Conservation (phyloP, 2,329 filamentous ascomycete species). For the Boeremia exigua region DNA sequence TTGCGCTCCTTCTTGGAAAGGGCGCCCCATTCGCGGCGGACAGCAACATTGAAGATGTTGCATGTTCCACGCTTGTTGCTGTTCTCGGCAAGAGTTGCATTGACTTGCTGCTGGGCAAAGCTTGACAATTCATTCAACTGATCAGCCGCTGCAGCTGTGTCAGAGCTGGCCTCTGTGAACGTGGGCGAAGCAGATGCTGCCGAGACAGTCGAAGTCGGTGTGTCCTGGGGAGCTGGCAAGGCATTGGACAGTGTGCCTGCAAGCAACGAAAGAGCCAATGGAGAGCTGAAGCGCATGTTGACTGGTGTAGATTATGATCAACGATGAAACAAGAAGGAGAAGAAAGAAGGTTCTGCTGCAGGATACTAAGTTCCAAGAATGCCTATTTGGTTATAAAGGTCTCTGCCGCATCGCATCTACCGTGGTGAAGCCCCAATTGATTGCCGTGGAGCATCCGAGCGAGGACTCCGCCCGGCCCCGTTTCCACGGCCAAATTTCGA, state of each 20-base stretch:
- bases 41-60: slow-evolving; percentile 31
- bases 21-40: slow-evolving; percentile 37
- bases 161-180: slow-evolving; percentile 24
- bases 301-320: not conserved
- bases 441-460: not conserved
- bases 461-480: not conserved
- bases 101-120: slow-evolving; percentile 28
- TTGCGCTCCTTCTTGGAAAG: slow-evolving; percentile 39
- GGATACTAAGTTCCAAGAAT: not conserved
- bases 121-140: slow-evolving; percentile 32
- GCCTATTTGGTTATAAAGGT: slow-evolving; percentile 7
- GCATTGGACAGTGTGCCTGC: slow-evolving; percentile 34
- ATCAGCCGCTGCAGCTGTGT: slow-evolving; percentile 30
- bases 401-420: not conserved
- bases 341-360: slow-evolving; percentile 8
- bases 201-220: slow-evolving; percentile 4
- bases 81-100: slow-evolving; percentile 20
- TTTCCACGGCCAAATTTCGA: not conserved
- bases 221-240: slow-evolving; percentile 30
- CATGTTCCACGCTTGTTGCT: slow-evolving; percentile 33
- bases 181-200: slow-evolving; percentile 15
- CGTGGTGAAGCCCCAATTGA: slow-evolving; percentile 2
- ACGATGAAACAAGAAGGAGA: not conserved
- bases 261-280: slow-evolving; percentile 30
- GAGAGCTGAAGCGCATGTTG: slow-evolving; percentile 37